Base-by-base conservation (phyloP, 78 protist genomes). In the Guillardia theta region DNA sequence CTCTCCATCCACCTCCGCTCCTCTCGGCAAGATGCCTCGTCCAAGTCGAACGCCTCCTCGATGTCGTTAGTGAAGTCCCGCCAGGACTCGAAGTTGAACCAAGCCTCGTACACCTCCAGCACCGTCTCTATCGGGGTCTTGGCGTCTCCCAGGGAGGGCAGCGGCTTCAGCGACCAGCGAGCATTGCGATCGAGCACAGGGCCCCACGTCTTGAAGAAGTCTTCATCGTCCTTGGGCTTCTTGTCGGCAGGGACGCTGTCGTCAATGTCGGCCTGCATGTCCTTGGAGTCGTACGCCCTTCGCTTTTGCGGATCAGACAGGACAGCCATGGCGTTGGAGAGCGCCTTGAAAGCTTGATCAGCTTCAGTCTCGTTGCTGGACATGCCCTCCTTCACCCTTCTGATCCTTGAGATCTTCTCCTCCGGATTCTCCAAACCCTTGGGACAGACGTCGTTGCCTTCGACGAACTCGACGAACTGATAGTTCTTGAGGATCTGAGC, bases 1-100 rank as follows among this genome's bases (percentile, higher is more conserved):
- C 90, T 18, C 90, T 78, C 90, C 90, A 78, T 78, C 90, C 90
- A 78, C 18, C 90, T 18, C 41, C 90, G 90, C 90, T 70, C 83
- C 41, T 70, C 83, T 36, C 83, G 83, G 83, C 83, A 70, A 3
- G 45, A 9, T 22, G 83, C 83, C 1, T 70, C 83, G 21, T 70
- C 83, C 10, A 70, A 43, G 83, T 70, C 83, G 6, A 24, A 70
- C 36, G 36, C 22, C 46, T 70, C 83, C 36, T 70, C 83, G 41
- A 24, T 36, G 21, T 70, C 83, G 36, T 36, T 24, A 12, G 41
- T 24, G 6, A 70, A 70, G 41, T 70, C 83, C 10, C 83, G 83
- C 83, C 83, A 70, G 33, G 36, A 22, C 83, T 70, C 83, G 36
- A 70, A 22, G 83, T 70, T 70, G 83, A 70, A 70, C 83, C 83